Evolutionary conservation across 2,329 filamentous ascomycete genomes (phyloP), one percentile per base, ranked within the genome.

Genomic region (Phoma herbarum): DNA sequence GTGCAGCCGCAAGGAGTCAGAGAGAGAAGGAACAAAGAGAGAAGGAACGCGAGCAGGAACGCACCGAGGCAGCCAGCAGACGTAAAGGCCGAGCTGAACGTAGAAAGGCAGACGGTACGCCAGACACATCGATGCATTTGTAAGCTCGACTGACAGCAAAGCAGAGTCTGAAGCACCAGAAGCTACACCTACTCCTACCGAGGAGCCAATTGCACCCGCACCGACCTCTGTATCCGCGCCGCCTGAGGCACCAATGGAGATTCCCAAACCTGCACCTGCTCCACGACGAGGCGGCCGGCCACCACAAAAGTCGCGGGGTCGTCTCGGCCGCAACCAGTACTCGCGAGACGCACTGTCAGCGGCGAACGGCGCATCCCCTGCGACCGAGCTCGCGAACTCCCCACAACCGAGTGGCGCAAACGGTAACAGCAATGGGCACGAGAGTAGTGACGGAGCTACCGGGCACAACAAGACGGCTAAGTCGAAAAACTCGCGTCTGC

Each of bases 1-100:
- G 79, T 20, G 80, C 81, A 39, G 79, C 79, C 26, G 77, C 79
- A 22, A 75, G 78, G 59, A 78, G 77, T 43, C 85, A 88, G 60
- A 84, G 84, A 63, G 84, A 86, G 41, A 86, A 90, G 61, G 86
- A 86, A 59, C 90, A 92, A 28, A 77, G 79, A 35, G 81, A 83
- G 28, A 81, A 79, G 67, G 92, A 96, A 64, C 86, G 87, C 52
- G 92, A 96, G 68, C 83, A 86, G 45, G 88, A 89, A 66, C 85
- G 89, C 55, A 84, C 86, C 28, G 93, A 97, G 72, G 88, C 90
- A 31, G 88, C 88, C 23, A 91, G 85, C 67, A 91, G 93, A 75
- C 86, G 93, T 60, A 95, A 94, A 81, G 91, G 90, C 49, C 86
- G 92, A 54, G 88, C 90, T 41, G 93, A 95, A 66, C 86, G 92